phyloP scores from a whole-genome alignment of 2,329 filamentous ascomycete species.

The Fonsecaea multimorphosa region DNA sequence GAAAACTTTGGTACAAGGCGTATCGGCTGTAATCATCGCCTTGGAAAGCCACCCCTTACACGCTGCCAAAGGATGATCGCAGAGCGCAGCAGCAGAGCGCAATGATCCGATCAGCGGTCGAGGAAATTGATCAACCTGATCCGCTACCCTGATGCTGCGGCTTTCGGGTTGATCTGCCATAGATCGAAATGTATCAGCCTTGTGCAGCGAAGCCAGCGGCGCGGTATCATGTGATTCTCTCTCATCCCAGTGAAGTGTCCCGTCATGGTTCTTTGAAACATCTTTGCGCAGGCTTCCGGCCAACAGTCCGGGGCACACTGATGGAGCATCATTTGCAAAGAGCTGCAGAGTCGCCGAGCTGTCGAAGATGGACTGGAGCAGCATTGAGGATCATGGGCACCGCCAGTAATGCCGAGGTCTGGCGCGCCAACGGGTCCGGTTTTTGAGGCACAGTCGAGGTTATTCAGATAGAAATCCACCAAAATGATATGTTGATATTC shows the following conservation, averaged over 20 bases:
- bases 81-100: neutral
- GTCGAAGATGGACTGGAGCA: neutral
- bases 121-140: neutral
- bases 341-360: neutral
- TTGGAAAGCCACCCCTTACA: neutral
- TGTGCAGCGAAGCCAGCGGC: neutral
- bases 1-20: neutral
- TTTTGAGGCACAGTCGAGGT: neutral
- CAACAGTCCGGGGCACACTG: neutral
- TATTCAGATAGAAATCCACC: neutral
- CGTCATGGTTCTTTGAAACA: neutral
- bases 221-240: neutral
- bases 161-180: neutral
- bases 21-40: neutral
- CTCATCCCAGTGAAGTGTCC: neutral
- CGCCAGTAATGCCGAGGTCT: neutral
- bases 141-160: neutral
- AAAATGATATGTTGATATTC: neutral
- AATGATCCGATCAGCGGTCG: neutral
- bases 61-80: neutral
- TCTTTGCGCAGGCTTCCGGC: neutral
- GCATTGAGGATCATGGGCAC: neutral
- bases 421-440: neutral
- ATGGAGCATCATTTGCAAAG: too few species aligned
- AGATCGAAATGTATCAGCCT: neutral